phyloP scores from a whole-genome alignment of 257 asterid genomes.

The Solanum clarkiae region DNA sequence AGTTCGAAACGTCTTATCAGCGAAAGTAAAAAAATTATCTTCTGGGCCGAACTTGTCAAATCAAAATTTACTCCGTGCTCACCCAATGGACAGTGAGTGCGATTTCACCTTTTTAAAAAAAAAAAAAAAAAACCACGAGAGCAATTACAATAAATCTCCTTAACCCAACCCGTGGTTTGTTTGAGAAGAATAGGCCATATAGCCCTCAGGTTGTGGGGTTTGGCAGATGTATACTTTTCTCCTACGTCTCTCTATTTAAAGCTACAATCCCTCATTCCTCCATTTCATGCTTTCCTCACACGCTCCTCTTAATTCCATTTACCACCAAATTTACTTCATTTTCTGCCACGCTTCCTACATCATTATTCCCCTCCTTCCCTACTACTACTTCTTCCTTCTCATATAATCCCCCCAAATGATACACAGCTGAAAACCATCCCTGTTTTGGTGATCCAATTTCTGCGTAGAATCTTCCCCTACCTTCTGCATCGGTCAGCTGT shows the following conservation, averaged over 20 bases:
- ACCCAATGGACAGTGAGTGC: too few species aligned
- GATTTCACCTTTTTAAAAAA: too few species aligned
- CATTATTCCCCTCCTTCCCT: not conserved
- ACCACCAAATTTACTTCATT: not conserved
- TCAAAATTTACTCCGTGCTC: too few species aligned
- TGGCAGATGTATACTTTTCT: constrained; percentile 33
- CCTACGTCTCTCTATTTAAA: not conserved
- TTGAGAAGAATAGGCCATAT: not conserved
- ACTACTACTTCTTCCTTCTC: not conserved
- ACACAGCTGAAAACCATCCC: not conserved
- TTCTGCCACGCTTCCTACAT: not conserved
- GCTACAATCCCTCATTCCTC: not conserved
- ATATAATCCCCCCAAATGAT: not conserved
- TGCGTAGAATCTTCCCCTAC: constrained; percentile 2
- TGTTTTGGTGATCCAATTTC: not conserved
- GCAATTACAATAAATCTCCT: too few species aligned
- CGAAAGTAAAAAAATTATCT: too few species aligned
- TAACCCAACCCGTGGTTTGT: too few species aligned
- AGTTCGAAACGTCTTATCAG: too few species aligned
- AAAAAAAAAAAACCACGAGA: too few species aligned
- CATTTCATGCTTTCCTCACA: not conserved
- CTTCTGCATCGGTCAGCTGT: constrained; percentile 1
- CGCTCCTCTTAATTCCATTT: not conserved
- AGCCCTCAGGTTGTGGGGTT: constrained; percentile 5
- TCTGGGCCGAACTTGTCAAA: too few species aligned